Percentiles rank a stretch among this genome's conserved stretches.
These are phyloP conservation scores for Peniophora sp. DNA, from an alignment of 1,284 basidiomycete genomes.

Conservation along the genomic window DNA sequence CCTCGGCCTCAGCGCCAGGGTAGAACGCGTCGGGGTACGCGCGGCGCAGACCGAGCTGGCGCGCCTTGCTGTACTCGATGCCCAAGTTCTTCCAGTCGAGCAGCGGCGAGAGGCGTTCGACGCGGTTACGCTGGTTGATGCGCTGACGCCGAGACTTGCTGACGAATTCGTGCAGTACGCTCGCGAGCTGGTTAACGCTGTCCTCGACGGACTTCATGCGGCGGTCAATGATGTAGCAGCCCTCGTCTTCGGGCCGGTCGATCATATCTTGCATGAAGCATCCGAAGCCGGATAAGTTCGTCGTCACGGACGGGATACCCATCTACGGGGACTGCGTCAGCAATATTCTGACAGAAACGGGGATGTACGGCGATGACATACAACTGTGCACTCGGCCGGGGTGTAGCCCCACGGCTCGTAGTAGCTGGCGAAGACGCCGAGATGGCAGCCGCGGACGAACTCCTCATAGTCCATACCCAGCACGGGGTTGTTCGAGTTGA, in stretches of 20 bases:
- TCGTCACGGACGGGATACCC: constrained; percentile 96
- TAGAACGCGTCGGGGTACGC: constrained; percentile 95
- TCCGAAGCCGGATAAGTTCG: constrained; percentile 95
- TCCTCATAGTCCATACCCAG: constrained; percentile 97
- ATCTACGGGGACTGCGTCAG: constrained; percentile 42
- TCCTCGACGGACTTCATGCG: constrained; percentile 88
- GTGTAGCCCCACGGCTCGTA: constrained; percentile 93
- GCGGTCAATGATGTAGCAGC: constrained; percentile 94
- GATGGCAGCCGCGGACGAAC: constrained; percentile 95
- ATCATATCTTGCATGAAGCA: constrained; percentile 99
- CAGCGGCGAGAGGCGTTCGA: constrained; percentile 87
- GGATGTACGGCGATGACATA: constrained; percentile 26
- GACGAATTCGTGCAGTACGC: constrained; percentile 75
- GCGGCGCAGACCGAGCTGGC: constrained; percentile 86
- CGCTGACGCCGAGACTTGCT: constrained; percentile 91
- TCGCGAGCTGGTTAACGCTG: constrained; percentile 71
- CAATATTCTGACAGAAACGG: not conserved
- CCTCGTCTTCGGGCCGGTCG: constrained; percentile 80
- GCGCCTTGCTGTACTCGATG: constrained; percentile 93
- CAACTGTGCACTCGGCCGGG: constrained; percentile 79
- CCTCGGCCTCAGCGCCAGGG: constrained; percentile 43
- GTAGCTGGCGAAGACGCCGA: constrained; percentile 97
- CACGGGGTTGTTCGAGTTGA: constrained; percentile 97
- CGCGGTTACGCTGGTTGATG: constrained; percentile 97
- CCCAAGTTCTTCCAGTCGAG: constrained; percentile 98